phyloP scores from a whole-genome alignment of 1,284 basidiomycete genomes.

The Trametes hirsuta region DNA sequence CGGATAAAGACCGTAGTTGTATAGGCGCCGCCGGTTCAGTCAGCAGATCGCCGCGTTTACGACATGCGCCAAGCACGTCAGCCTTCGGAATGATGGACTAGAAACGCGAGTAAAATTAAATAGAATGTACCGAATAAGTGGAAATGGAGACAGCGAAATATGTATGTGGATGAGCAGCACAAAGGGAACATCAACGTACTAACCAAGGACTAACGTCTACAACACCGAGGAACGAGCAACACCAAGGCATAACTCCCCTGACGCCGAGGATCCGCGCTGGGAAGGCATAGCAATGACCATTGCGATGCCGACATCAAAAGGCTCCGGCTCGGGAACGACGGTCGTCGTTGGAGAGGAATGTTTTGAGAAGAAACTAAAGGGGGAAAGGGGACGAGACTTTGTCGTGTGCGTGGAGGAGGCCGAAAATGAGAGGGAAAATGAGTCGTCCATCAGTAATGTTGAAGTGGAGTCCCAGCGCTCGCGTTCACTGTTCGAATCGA shows the following conservation, averaged over 20 bases:
- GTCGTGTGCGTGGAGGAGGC: background rate
- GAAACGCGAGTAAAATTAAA: too few species aligned
- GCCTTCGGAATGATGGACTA: too few species aligned
- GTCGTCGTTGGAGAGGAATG: background rate
- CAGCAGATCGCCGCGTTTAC: too few species aligned
- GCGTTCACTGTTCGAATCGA: background rate
- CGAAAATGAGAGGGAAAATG: background rate
- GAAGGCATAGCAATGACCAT: constrained; percentile 4
- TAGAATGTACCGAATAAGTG: too few species aligned
- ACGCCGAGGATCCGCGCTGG: background rate
- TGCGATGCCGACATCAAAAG: background rate
- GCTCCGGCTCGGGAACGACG: background rate
- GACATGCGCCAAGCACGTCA: too few species aligned
- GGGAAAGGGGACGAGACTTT: background rate
- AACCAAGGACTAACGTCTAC: background rate
- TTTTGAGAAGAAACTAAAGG: constrained; percentile 1
- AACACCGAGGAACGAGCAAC: background rate
- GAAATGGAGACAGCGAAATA: too few species aligned
- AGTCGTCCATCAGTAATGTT: background rate
- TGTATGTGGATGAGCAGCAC: too few species aligned
- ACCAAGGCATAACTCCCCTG: constrained; percentile 3
- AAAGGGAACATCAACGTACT: too few species aligned
- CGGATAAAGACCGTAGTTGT: too few species aligned
- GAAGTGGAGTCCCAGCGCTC: background rate
- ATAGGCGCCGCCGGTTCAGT: too few species aligned